These are phyloP conservation scores for Daldinia sp. DNA, from an alignment of 2,329 filamentous ascomycete genomes.

Conservation along the genomic window DNA sequence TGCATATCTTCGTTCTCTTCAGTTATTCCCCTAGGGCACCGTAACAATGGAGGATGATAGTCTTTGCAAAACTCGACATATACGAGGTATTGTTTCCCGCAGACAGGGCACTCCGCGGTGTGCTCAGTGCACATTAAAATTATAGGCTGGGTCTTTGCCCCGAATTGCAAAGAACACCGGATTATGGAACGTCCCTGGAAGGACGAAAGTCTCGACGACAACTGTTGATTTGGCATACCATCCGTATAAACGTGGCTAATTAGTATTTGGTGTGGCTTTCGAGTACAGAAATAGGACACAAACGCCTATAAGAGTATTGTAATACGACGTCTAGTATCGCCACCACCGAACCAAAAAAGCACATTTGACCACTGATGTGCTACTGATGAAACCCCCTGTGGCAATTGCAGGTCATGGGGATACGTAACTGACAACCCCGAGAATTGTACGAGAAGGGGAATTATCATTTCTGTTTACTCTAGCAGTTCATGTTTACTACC, in stretches of 20 bases:
- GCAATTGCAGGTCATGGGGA: constrained; percentile 41
- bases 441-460: constrained; percentile 30
- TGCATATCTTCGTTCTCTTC: constrained; percentile 60
- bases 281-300: constrained; percentile 40
- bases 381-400: constrained; percentile 43
- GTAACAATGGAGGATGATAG: constrained; percentile 62
- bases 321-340: constrained; percentile 36
- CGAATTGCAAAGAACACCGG: constrained; percentile 37
- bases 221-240: constrained; percentile 45
- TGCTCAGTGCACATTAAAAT: constrained; percentile 72
- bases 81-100: constrained; percentile 69
- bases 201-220: constrained; percentile 42
- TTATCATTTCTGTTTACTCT: constrained; percentile 37
- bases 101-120: constrained; percentile 68
- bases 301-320: constrained; percentile 40
- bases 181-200: constrained; percentile 44
- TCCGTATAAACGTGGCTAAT: constrained; percentile 46
- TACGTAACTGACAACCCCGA: constrained; percentile 40
- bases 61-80: constrained; percentile 68
- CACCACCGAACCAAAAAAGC: constrained; percentile 38
- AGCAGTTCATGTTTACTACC: constrained; percentile 26
- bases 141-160: constrained; percentile 37
- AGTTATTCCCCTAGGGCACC: constrained; percentile 60
- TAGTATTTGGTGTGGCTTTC: constrained; percentile 42
- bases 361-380: constrained; percentile 39